Evolutionary conservation across 139 green algal species (phyloP).

Genomic region (Chloropicon primus): DNA sequence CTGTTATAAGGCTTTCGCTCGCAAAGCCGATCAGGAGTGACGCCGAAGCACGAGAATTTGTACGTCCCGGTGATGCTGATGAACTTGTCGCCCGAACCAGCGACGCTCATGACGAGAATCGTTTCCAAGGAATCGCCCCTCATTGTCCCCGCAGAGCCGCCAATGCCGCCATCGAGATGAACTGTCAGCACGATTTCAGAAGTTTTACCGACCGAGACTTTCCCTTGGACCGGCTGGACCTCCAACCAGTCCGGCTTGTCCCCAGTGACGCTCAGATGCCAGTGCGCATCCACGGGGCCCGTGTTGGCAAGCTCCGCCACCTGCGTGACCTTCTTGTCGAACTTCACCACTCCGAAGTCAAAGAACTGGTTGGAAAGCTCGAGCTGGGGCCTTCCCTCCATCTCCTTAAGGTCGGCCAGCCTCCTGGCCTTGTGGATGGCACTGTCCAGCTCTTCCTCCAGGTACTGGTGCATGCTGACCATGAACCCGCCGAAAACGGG

Average conservation of each 20-base stretch:
- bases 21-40: not conserved
- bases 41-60: slow-evolving; percentile 26
- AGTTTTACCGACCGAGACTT: not conserved
- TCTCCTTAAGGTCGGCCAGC: slow-evolving; percentile 31
- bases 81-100: slow-evolving; percentile 52
- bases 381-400: slow-evolving; percentile 30
- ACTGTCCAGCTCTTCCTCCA: slow-evolving; percentile 23
- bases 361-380: slow-evolving; percentile 1
- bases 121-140: slow-evolving; percentile 30
- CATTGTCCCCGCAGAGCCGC: not conserved
- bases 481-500: slow-evolving; percentile 48
- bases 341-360: slow-evolving; percentile 8
- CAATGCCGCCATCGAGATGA: not conserved
- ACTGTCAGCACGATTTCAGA: slow-evolving; percentile 3
- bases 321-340: slow-evolving; percentile 26
- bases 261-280: slow-evolving; percentile 17
- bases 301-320: slow-evolving; percentile 22
- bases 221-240: slow-evolving; percentile 6
- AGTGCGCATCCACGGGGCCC: not conserved
- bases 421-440: slow-evolving; percentile 27
- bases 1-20: not conserved
- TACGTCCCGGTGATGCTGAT: slow-evolving; percentile 33
- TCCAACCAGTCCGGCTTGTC: not conserved
- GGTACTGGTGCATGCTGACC: slow-evolving; percentile 9
- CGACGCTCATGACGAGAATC: slow-evolving; percentile 48